These are phyloP conservation scores for Neonectria faginata DNA, from an alignment of 2,329 filamentous ascomycete genomes.

Conservation along the genomic window DNA sequence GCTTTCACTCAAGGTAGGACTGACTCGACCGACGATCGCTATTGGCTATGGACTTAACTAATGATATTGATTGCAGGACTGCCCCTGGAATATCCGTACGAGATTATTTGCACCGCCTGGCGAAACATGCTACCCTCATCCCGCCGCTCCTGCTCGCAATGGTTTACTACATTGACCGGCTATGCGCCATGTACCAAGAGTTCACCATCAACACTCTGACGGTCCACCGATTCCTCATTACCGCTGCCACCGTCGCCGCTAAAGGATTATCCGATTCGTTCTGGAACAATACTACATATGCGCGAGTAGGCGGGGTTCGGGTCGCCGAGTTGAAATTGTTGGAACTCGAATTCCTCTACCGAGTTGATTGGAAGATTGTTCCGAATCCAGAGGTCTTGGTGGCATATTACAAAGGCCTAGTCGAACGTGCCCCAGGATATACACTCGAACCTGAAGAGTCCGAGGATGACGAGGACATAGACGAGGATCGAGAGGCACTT, in stretches of 20 bases:
- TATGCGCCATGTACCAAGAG: slow-evolving; percentile 90
- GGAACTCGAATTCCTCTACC: slow-evolving; percentile 91
- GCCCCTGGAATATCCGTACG: slow-evolving; percentile 92
- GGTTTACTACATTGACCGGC: slow-evolving; percentile 98
- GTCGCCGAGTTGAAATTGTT: slow-evolving; percentile 89
- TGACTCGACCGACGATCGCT: slow-evolving; percentile 32
- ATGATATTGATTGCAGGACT: slow-evolving; percentile 56
- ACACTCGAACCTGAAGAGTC: slow-evolving; percentile 57
- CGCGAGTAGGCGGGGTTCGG: slow-evolving; percentile 91
- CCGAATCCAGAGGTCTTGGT: slow-evolving; percentile 93
- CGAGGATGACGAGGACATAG: slow-evolving; percentile 48
- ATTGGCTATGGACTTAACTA: slow-evolving; percentile 34
- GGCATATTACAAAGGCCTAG: slow-evolving; percentile 90
- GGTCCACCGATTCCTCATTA: slow-evolving; percentile 96
- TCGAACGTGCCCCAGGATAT: slow-evolving; percentile 73
- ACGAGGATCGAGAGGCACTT: slow-evolving; percentile 39
- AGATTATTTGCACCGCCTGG: slow-evolving; percentile 92
- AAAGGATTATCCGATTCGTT: slow-evolving; percentile 97
- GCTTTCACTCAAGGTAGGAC: slow-evolving; percentile 89
- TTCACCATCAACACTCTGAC: slow-evolving; percentile 98
- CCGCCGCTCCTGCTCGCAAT: slow-evolving; percentile 96
- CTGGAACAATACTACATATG: slow-evolving; percentile 98
- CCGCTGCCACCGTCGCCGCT: slow-evolving; percentile 92
- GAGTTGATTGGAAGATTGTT: slow-evolving; percentile 96
- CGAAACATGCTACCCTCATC: slow-evolving; percentile 92